These are phyloP conservation scores for Crithidia sp. DNA, from an alignment of 208 protist genomes.

Conservation along the genomic window DNA sequence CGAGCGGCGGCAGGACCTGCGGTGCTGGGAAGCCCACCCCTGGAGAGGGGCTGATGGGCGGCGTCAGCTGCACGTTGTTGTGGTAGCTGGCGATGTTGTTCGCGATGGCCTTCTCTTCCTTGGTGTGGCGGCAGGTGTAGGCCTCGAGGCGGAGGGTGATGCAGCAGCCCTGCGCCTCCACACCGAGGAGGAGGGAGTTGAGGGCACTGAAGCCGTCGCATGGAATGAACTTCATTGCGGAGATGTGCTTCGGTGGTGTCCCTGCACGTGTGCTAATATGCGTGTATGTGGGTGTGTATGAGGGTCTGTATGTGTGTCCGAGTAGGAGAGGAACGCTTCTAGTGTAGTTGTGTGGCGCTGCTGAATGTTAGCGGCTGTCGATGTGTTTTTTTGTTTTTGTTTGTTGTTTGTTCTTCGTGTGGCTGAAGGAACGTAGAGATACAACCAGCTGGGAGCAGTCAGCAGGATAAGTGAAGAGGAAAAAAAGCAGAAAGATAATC, in stretches of 20 bases:
- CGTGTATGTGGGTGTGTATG: neutral
- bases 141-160: conserved; percentile 73
- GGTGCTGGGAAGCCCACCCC: conserved; percentile 22
- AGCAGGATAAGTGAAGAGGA: neutral
- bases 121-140: conserved; percentile 80
- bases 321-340: no score
- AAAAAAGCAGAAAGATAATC: neutral
- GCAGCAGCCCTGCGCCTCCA: conserved; percentile 73
- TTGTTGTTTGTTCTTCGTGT: no score
- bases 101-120: conserved; percentile 65
- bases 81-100: conserved; percentile 55
- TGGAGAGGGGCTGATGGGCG: conserved; percentile 41
- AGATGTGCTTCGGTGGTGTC: neutral
- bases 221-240: conserved; percentile 78
- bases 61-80: conserved; percentile 55
- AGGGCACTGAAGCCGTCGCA: conserved; percentile 71
- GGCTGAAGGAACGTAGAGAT: no score
- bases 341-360: no score
- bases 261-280: no score
- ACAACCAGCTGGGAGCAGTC: no score
- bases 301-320: neutral
- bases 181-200: conserved; percentile 71
- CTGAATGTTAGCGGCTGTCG: no score
- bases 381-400: no score
- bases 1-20: conserved; percentile 34